Base-by-base conservation (phyloP, 2,329 filamentous ascomycete species). In the Colletotrichum liriopes region DNA sequence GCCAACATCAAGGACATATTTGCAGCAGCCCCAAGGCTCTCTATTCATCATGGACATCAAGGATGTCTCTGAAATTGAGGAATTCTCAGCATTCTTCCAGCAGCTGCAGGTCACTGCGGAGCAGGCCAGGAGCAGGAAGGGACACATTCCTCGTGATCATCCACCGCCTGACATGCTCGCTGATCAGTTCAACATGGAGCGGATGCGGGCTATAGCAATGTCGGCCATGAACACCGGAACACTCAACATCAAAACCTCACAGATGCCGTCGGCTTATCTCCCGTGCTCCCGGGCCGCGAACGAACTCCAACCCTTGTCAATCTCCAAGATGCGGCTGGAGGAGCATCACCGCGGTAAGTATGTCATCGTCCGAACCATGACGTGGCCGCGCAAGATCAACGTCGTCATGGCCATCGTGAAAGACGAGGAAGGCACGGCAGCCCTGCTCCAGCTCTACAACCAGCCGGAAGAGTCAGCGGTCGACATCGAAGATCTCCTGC, bases 381-480 rank as follows among this genome's bases (percentile, higher is more conserved):
- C 77, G 1, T 73, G 73, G 0, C 73, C 78, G 0, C 5, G 62
- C 8, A 72, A 76, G 0, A 69, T 73, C 1, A 76, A 72, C 3
- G 75, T 71, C 20, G 14, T 79, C n/a, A 65, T 75, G 73, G 74
- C 76, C 1, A 75, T 86, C 41, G 81, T 80, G 0, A 81, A 86
- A 47, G 86, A 87, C 65, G 78, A 85, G 62, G 73, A 76, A 4
- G 79, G 77, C 1, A 81, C 78, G 0, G 80, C 79, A 1, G 64
- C 83, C 1, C 11, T 81, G 26, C 74, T 87, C 1, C 78, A 84
- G 67, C 74, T 86, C 0, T 82, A 85, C 68, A 80, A 86, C 56
- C 84, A 86, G 52, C 82, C 82, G 8, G 78, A 81, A 2, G 82
- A 84, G 37, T 70, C 77, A 1, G 69, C 80, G 1, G 77, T 83